These are phyloP conservation scores for Geosiphon pyriformis DNA, from an alignment of 192 early-diverging fungal species.

Conservation along the genomic window DNA sequence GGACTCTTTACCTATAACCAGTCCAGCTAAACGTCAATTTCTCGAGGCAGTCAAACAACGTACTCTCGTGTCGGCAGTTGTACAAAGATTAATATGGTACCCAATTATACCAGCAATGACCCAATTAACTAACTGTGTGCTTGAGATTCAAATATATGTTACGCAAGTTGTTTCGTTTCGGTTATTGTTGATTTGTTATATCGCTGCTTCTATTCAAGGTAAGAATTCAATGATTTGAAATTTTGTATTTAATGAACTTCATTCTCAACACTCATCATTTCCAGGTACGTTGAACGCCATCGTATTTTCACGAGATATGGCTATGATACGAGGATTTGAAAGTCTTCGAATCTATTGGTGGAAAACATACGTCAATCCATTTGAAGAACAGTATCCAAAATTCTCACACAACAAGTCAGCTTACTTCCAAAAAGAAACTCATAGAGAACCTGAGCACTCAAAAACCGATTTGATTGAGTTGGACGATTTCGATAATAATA, in stretches of 20 bases:
- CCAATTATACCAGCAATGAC: constrained; percentile 3
- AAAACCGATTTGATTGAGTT: no score
- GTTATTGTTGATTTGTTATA: background rate
- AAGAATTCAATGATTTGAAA: no score
- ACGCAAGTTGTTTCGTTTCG: background rate
- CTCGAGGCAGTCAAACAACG: background rate
- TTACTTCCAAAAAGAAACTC: no score
- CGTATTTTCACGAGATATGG: constrained; percentile 14
- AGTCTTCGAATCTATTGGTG: background rate
- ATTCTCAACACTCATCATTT: background rate
- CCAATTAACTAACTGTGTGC: background rate
- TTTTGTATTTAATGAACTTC: no score
- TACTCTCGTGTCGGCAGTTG: background rate
- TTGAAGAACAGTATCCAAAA: constrained; percentile 6
- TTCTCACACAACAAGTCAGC: constrained; percentile 12
- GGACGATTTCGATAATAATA: no score
- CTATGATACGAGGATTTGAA: background rate
- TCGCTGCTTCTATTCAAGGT: constrained; percentile 1
- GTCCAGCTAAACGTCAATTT: no score
- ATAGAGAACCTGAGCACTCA: no score
- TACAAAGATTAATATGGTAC: constrained; percentile 6
- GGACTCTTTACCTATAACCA: background rate
- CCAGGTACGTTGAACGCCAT: background rate
- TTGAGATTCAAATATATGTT: constrained; percentile 1
- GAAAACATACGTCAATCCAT: background rate